A percentile compares a stretch with the other conserved stretches of the same genome.
phyloP scores from a whole-genome alignment of 2,329 filamentous ascomycete species.

The Cyphellophora europaea region DNA sequence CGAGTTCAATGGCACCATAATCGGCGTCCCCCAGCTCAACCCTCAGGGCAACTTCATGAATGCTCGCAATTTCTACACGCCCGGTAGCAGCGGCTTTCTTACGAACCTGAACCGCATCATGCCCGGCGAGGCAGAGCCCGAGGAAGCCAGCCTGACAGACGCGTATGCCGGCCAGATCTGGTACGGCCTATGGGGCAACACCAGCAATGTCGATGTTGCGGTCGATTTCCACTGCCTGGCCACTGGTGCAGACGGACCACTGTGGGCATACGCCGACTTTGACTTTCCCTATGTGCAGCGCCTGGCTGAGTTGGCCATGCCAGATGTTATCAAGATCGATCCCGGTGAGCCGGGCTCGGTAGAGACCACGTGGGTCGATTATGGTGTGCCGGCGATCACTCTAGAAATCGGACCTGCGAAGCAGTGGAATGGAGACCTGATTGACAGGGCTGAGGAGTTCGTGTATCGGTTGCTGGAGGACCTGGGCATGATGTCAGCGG shows the following conservation, averaged over 20 bases:
- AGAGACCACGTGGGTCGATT: constrained; percentile 5
- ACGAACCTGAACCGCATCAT: constrained; percentile 6
- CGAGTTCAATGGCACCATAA: constrained; percentile 3
- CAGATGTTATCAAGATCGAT: constrained; percentile 8
- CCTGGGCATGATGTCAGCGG: constrained; percentile 4
- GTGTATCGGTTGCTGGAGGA: constrained; percentile 5
- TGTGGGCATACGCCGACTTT: constrained; percentile 7
- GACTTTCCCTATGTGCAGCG: constrained; percentile 2
- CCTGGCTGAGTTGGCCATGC: constrained; percentile 3
- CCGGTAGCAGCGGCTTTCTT: constrained; percentile 3
- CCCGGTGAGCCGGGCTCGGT: constrained; percentile 6
- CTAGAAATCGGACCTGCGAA: constrained; percentile 7
- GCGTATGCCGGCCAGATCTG: constrained; percentile 4
- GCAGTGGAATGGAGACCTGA: constrained; percentile 5
- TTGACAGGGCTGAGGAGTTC: constrained; percentile 5
- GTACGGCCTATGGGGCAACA: constrained; percentile 7
- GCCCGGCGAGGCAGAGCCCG: constrained; percentile 1
- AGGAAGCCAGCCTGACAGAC: constrained; percentile 2
- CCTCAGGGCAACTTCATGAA: constrained; percentile 4
- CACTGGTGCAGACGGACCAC: constrained; percentile 3
- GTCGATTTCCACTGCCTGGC: constrained; percentile 6
- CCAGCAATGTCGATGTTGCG: constrained; percentile 6
- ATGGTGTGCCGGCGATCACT: constrained; percentile 6
- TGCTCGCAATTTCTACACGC: constrained; percentile 4
- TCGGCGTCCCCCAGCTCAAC: constrained; percentile 3